Conservation (phyloP, 306 rosid genomes). For the Chamaecrista fasciculata region DNA sequence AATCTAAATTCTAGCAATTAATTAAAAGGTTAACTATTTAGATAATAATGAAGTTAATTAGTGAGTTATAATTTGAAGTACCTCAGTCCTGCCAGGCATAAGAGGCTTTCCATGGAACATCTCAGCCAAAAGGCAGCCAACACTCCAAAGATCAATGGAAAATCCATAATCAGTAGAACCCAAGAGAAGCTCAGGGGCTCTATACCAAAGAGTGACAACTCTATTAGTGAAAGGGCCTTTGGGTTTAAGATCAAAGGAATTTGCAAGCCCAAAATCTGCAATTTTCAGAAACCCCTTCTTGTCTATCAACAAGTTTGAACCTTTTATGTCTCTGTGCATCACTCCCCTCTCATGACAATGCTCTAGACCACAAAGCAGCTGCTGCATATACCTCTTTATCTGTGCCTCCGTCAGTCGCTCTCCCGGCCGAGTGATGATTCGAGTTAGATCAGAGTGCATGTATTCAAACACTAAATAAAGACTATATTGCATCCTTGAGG, state of each 20-base stretch:
- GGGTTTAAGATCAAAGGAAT: conserved; percentile 39
- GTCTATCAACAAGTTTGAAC: conserved; percentile 79
- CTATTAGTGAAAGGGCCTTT: conserved; percentile 55
- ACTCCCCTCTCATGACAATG: conserved; percentile 67
- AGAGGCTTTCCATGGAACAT: conserved; percentile 67
- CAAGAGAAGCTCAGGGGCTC: conserved; percentile 84
- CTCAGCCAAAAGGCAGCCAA: conserved; percentile 71
- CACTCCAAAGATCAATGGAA: conserved; percentile 89
- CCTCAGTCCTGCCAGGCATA: conserved; percentile 84
- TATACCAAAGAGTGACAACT: conserved; percentile 91
- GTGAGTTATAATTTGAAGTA: conserved; percentile 20
- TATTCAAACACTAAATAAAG: conserved; percentile 63
- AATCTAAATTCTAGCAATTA: too few species aligned
- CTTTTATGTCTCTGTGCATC: conserved; percentile 67
- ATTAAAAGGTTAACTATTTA: too few species aligned
- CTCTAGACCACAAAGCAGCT: conserved; percentile 69
- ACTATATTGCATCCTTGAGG: conserved; percentile 79
- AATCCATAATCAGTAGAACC: conserved; percentile 77
- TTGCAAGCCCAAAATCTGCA: conserved; percentile 87
- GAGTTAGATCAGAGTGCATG: conserved; percentile 57
- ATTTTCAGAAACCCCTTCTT: conserved; percentile 61
- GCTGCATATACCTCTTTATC: conserved; percentile 78
- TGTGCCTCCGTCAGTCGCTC: conserved; percentile 58
- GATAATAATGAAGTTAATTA: too few species aligned
- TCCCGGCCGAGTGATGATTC: conserved; percentile 52